Evolutionary conservation across 768 basidiomycete species (phyloP).

Genomic region (Phylloporus scabripes): DNA sequence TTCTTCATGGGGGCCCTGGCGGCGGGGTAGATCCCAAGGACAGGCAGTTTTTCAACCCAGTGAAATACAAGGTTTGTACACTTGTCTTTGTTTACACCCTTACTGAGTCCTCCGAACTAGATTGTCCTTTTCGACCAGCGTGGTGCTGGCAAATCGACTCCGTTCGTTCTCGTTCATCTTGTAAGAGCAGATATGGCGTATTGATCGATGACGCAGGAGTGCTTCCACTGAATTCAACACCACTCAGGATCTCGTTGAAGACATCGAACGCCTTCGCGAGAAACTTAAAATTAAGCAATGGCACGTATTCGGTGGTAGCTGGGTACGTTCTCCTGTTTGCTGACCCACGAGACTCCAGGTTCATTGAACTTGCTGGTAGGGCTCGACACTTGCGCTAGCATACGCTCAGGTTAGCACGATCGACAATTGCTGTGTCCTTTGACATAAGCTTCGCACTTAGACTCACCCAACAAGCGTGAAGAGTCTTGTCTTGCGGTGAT

Average conservation of each 20-base stretch:
- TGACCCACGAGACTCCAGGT: background rate
- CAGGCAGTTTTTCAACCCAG: conserved; percentile 75
- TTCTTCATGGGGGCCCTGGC: conserved; percentile 82
- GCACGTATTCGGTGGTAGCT: conserved; percentile 94
- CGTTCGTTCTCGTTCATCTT: conserved; percentile 43
- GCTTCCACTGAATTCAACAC: conserved; percentile 84
- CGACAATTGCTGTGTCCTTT: background rate
- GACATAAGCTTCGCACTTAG: conserved; percentile 31
- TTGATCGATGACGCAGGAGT: conserved; percentile 38
- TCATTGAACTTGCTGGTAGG: conserved; percentile 36
- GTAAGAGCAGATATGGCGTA: background rate
- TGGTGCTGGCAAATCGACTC: conserved; percentile 81
- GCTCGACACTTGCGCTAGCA: conserved; percentile 79
- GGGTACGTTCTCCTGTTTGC: conserved; percentile 47
- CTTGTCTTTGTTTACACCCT: background rate
- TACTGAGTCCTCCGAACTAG: conserved; percentile 31
- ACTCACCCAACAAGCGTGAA: conserved; percentile 77
- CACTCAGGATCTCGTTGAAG: conserved; percentile 89
- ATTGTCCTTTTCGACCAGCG: conserved; percentile 89
- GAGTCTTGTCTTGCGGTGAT: conserved; percentile 68
- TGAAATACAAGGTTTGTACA: conserved; percentile 66
- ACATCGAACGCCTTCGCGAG: conserved; percentile 78
- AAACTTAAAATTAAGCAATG: conserved; percentile 76
- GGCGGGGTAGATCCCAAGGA: conserved; percentile 67
- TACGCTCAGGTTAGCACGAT: conserved; percentile 66